Evolutionary conservation across 2,329 filamentous ascomycete genomes (phyloP).

Genomic region (Cladosporium sp.): DNA sequence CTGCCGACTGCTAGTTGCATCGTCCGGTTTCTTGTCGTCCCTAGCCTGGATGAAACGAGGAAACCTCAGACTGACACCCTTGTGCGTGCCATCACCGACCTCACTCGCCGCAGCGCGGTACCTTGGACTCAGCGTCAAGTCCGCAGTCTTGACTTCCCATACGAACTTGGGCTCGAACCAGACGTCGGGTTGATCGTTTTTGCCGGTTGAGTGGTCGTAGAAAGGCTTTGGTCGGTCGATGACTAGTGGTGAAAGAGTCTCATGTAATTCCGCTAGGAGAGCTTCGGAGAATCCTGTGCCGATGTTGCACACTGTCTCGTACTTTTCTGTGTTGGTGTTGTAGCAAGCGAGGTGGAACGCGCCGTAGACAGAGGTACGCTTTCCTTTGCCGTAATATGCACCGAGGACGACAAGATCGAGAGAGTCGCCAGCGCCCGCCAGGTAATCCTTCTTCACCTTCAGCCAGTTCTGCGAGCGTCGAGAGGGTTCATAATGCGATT

Average conservation of each 20-base stretch:
- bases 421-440: constrained; percentile 87
- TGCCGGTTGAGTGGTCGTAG: constrained; percentile 76
- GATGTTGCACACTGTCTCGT: constrained; percentile 97
- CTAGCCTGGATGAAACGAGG: constrained; percentile 86
- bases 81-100: constrained; percentile 55
- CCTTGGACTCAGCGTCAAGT: constrained; percentile 83
- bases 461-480: constrained; percentile 98
- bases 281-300: constrained; percentile 94
- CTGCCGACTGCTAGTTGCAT: constrained; percentile 77
- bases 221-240: constrained; percentile 94
- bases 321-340: constrained; percentile 72
- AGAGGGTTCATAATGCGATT: constrained; percentile 92
- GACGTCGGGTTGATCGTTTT: constrained; percentile 93
- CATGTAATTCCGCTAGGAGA: constrained; percentile 82
- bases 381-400: constrained; percentile 90
- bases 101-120: constrained; percentile 89
- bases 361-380: constrained; percentile 91
- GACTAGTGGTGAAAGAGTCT: constrained; percentile 66
- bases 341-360: constrained; percentile 94
- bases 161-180: constrained; percentile 95
- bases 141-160: constrained; percentile 97
- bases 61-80: constrained; percentile 84
- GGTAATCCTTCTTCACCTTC: constrained; percentile 98
- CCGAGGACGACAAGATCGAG: constrained; percentile 94
- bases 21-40: constrained; percentile 92